Conservation (phyloP, 352 stramenopile genomes). For the Phytophthora multivora region DNA sequence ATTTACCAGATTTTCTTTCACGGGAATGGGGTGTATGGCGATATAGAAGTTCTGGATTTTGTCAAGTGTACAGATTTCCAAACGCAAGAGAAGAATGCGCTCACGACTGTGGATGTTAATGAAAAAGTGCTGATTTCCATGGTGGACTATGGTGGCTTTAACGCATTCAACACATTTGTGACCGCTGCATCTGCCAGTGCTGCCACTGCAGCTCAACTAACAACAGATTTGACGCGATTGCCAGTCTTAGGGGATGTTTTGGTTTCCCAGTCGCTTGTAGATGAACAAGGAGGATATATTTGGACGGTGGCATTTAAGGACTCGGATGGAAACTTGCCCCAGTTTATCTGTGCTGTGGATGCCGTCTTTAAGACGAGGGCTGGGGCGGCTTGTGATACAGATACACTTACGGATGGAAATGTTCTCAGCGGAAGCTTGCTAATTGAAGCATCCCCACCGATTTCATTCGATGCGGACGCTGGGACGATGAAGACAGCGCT, state of each 20-base stretch:
- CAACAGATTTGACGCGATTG: conserved; percentile 49
- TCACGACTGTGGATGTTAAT: conserved; percentile 46
- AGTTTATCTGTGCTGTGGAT: conserved; percentile 75
- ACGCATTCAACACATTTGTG: conserved; percentile 55
- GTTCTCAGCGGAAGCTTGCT: conserved; percentile 72
- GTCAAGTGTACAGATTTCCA: conserved; percentile 54
- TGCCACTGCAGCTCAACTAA: conserved; percentile 51
- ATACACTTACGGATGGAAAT: conserved; percentile 82
- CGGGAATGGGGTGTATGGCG: conserved; percentile 64
- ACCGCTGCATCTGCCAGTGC: conserved; percentile 44
- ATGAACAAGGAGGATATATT: conserved; percentile 70
- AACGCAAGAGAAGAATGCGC: conserved; percentile 67
- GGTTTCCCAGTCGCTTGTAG: conserved; percentile 62
- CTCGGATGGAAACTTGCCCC: conserved; percentile 63
- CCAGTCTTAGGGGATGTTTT: conserved; percentile 70
- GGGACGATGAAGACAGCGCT: conserved; percentile 50
- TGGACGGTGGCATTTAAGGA: conserved; percentile 82
- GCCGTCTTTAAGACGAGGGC: conserved; percentile 27
- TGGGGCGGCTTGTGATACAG: conserved; percentile 48
- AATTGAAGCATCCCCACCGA: conserved; percentile 62
- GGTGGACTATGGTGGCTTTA: conserved; percentile 59
- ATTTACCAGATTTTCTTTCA: conserved; percentile 81
- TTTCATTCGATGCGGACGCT: conserved; percentile 59
- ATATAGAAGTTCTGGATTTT: conserved; percentile 28
- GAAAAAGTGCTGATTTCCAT: conserved; percentile 39